phyloP scores from a whole-genome alignment of 306 rosid genomes.

The Citrullus colocynthis region DNA sequence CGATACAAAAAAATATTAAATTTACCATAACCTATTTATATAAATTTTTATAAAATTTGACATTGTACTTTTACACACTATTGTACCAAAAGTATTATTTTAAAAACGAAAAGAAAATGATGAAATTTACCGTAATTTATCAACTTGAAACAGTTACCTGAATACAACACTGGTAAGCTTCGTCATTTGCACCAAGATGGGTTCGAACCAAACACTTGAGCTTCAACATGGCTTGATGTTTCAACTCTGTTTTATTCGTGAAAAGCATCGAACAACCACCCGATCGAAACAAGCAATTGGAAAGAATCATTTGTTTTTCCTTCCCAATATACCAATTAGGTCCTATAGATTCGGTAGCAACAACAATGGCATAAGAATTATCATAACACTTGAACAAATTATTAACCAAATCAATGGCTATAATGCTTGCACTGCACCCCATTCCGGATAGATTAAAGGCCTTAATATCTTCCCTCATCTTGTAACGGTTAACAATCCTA shows the following conservation, averaged over 20 bases:
- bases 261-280: slow-evolving; percentile 71
- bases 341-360: slow-evolving; percentile 64
- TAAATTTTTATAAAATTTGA: no score
- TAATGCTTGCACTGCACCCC: slow-evolving; percentile 80
- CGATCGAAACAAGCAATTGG: slow-evolving; percentile 62
- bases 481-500: slow-evolving; percentile 56
- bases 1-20: no score
- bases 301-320: slow-evolving; percentile 59
- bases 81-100: no score
- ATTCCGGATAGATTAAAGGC: slow-evolving; percentile 64
- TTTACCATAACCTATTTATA: no score
- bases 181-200: slow-evolving; percentile 54
- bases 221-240: slow-evolving; percentile 36
- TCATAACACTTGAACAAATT: slow-evolving; percentile 37
- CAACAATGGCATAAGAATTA: slow-evolving; percentile 37
- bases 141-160: slow-evolving; percentile 11
- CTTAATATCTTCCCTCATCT: slow-evolving; percentile 51
- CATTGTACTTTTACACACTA: no score
- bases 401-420: slow-evolving; percentile 55
- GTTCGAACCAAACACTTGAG: slow-evolving; percentile 48
- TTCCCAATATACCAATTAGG: slow-evolving; percentile 64
- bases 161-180: slow-evolving; percentile 66
- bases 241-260: slow-evolving; percentile 32
- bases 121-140: neutral
- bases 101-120: no score